A percentile compares a stretch with the other conserved stretches of the same genome.
phyloP scores from a whole-genome alignment of 768 basidiomycete genomes.

The Tricholoma saponaceum region DNA sequence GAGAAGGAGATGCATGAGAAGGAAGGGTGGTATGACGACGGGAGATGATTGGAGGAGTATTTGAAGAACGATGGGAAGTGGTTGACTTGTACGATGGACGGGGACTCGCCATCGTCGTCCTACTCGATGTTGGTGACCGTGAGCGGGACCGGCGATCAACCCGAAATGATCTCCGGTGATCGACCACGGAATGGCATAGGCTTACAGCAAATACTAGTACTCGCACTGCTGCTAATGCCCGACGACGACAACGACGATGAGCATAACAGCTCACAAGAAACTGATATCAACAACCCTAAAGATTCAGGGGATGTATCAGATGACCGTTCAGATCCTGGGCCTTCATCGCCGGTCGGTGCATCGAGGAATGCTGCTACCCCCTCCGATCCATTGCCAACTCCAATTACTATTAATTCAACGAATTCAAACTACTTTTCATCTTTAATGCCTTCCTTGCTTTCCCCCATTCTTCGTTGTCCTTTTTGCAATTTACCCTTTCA shows the following conservation, averaged over 20 bases:
- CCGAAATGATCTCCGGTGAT: too few relatives aligned
- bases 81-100: background rate
- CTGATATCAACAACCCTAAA: background rate
- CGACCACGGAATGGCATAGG: too few relatives aligned
- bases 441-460: conserved; percentile 13
- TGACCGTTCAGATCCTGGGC: conserved; percentile 6
- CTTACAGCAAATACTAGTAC: too few relatives aligned
- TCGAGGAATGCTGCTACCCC: background rate
- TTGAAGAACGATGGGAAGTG: background rate
- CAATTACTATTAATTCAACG: background rate
- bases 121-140: background rate
- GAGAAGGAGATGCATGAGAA: conserved; percentile 12
- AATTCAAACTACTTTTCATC: background rate
- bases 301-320: background rate
- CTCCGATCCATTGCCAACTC: background rate
- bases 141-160: background rate
- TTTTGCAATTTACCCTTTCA: conserved; percentile 54
- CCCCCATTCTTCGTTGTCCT: conserved; percentile 37
- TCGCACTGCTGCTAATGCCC: background rate
- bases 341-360: conserved; percentile 1
- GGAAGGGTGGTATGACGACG: conserved; percentile 5
- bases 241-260: background rate
- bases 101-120: background rate
- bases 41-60: background rate
- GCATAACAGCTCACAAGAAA: background rate